These are phyloP conservation scores for Malassezia restricta DNA, from an alignment of 1,284 basidiomycete species.

Conservation along the genomic window DNA sequence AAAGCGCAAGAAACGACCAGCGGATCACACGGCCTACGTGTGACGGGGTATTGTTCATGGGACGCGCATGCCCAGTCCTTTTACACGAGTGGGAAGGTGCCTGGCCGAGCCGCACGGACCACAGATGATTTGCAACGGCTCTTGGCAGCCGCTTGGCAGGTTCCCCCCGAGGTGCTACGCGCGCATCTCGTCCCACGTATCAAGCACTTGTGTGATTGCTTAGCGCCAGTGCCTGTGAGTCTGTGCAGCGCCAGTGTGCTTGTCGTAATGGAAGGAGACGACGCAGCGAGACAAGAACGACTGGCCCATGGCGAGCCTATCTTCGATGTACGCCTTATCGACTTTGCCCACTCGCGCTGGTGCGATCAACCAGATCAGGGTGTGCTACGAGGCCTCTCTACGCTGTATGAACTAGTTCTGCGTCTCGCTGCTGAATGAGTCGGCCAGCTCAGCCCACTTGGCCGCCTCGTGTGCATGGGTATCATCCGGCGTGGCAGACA, in stretches of 20 bases:
- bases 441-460: constrained; percentile 2
- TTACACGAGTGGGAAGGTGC: constrained; percentile 5
- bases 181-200: constrained; percentile 1
- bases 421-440: not conserved
- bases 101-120: constrained; percentile 7
- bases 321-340: constrained; percentile 11
- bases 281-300: not conserved
- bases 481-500: not conserved
- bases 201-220: not conserved
- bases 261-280: constrained; percentile 9
- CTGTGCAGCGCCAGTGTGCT: constrained; percentile 12
- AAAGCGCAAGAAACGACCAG: constrained; percentile 14
- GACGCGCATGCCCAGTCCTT: not conserved
- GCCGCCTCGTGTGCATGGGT: constrained; percentile 5
- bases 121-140: constrained; percentile 1
- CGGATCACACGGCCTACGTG: constrained; percentile 6
- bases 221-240: not conserved
- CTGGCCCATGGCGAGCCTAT: not conserved
- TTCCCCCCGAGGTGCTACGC: not conserved
- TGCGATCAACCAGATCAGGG: not conserved
- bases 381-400: not conserved
- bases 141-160: not conserved
- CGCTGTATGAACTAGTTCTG: constrained; percentile 2
- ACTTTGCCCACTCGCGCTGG: constrained; percentile 15
- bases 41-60: constrained; percentile 8